These are phyloP conservation scores for Xylariales sp. DNA, from an alignment of 2,329 filamentous ascomycete species.

Conservation along the genomic window DNA sequence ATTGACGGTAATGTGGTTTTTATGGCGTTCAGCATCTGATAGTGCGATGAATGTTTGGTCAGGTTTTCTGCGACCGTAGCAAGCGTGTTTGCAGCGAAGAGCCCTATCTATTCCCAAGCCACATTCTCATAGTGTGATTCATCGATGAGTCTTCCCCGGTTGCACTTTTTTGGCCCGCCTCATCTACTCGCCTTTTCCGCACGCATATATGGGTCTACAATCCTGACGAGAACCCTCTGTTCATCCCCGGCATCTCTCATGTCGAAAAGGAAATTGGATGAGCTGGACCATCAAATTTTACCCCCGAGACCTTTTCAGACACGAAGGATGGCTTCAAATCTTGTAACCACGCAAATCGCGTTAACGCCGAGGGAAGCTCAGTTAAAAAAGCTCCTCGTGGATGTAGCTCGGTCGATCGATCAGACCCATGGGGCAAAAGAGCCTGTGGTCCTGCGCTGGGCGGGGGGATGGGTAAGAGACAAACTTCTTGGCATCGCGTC, in stretches of 20 bases:
- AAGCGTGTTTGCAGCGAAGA: too few relatives aligned
- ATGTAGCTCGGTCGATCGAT: constrained; percentile 71
- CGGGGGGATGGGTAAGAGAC: constrained; percentile 84
- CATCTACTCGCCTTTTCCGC: too few relatives aligned
- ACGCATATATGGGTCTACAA: too few relatives aligned
- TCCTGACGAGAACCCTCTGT: too few relatives aligned
- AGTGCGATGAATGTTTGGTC: too few relatives aligned
- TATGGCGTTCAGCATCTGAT: too few relatives aligned
- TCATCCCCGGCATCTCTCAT: constrained; percentile 13
- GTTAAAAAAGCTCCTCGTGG: constrained; percentile 72
- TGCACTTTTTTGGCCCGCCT: too few relatives aligned
- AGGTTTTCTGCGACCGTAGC: too few relatives aligned
- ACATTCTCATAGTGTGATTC: too few relatives aligned
- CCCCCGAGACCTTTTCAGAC: constrained; percentile 15
- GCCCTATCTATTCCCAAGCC: too few relatives aligned
- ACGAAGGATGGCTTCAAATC: constrained; percentile 22
- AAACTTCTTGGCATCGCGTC: constrained; percentile 69
- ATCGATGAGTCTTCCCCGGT: too few relatives aligned
- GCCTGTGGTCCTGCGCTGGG: constrained; percentile 67
- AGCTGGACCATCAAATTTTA: constrained; percentile 11
- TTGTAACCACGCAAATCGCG: constrained; percentile 29
- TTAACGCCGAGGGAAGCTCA: constrained; percentile 69
- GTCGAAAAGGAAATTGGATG: constrained; percentile 23
- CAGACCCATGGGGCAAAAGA: constrained; percentile 40
- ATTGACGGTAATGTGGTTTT: too few relatives aligned